Evolutionary conservation across 2,329 filamentous ascomycete genomes (phyloP).

Genomic region (Rasamsonia emersonii): DNA sequence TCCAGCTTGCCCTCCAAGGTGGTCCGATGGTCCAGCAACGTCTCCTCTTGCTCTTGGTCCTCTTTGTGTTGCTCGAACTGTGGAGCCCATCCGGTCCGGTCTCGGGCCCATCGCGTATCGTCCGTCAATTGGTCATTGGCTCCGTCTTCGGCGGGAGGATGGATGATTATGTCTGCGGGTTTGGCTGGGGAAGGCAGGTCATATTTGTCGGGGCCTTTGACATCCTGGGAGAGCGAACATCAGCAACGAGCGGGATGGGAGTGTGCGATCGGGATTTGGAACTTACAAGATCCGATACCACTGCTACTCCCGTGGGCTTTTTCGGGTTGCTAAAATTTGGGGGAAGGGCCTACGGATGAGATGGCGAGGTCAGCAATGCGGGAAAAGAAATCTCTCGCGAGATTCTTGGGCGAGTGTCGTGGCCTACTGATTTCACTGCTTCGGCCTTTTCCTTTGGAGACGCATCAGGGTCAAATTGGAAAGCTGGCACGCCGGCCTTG

Average conservation of each 20-base stretch:
- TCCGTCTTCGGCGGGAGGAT: conserved; percentile 42
- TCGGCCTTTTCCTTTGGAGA: conserved; percentile 74
- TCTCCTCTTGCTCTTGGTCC: conserved; percentile 51
- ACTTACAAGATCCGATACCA: conserved; percentile 66
- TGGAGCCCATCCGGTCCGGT: conserved; percentile 78
- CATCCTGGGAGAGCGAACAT: conserved; percentile 41
- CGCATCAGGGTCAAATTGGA: conserved; percentile 80
- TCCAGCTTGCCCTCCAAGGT: conserved; percentile 75
- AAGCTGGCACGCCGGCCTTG: conserved; percentile 70
- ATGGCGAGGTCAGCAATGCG: conserved; percentile 9
- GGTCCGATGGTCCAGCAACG: conserved; percentile 77
- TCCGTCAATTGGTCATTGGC: conserved; percentile 45
- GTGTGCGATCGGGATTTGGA: not conserved
- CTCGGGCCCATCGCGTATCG: conserved; percentile 48
- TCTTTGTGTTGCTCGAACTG: conserved; percentile 57
- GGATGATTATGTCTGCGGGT: conserved; percentile 43
- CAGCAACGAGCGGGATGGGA: not conserved
- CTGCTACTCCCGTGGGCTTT: conserved; percentile 33
- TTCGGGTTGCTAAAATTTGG: conserved; percentile 51
- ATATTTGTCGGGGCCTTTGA: conserved; percentile 59
- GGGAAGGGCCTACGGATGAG: conserved; percentile 47
- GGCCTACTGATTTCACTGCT: conserved; percentile 65
- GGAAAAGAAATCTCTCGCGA: not conserved
- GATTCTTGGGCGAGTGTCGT: no score
- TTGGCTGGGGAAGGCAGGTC: conserved; percentile 70